Evolutionary conservation across 208 protist genomes (phyloP).

Genomic region (Phytomonas sp.): DNA sequence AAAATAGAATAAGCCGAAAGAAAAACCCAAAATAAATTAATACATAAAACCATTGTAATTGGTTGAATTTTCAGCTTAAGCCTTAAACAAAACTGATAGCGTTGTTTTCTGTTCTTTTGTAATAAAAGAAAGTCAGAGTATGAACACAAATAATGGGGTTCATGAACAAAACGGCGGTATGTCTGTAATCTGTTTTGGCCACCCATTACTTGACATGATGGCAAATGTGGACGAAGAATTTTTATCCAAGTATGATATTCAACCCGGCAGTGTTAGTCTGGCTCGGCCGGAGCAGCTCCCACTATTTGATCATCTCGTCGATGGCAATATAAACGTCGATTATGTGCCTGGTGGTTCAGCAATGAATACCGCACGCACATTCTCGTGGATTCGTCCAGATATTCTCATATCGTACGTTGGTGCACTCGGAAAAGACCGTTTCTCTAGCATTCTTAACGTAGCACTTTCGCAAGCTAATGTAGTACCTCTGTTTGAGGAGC

Average conservation of each 20-base stretch:
- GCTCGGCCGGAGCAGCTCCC: constrained; percentile 88
- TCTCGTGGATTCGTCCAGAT: constrained; percentile 64
- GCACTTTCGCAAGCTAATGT: constrained; percentile 65
- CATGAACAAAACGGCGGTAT: not conserved
- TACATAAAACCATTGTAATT: constrained; percentile 1
- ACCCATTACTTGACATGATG: constrained; percentile 97
- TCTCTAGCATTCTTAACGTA: constrained; percentile 56
- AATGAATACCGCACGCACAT: constrained; percentile 93
- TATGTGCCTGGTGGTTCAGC: constrained; percentile 95
- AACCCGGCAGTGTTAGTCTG: constrained; percentile 85
- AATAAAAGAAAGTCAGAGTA: not conserved
- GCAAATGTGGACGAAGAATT: constrained; percentile 76
- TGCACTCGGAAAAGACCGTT: constrained; percentile 91
- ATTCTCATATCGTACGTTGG: constrained; percentile 66
- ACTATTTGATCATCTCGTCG: constrained; percentile 74
- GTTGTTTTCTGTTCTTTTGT: constrained; percentile 13
- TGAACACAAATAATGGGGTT: not conserved
- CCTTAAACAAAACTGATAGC: not conserved
- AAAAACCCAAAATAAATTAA: not conserved
- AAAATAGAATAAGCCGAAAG: not conserved
- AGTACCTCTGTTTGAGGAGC: constrained; percentile 59
- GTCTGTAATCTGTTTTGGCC: constrained; percentile 58
- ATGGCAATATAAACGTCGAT: constrained; percentile 51
- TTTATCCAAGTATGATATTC: constrained; percentile 74
- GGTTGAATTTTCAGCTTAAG: constrained; percentile 1